These are phyloP conservation scores for Dioszegia hungarica DNA, from an alignment of 768 basidiomycete genomes.

Conservation along the genomic window DNA sequence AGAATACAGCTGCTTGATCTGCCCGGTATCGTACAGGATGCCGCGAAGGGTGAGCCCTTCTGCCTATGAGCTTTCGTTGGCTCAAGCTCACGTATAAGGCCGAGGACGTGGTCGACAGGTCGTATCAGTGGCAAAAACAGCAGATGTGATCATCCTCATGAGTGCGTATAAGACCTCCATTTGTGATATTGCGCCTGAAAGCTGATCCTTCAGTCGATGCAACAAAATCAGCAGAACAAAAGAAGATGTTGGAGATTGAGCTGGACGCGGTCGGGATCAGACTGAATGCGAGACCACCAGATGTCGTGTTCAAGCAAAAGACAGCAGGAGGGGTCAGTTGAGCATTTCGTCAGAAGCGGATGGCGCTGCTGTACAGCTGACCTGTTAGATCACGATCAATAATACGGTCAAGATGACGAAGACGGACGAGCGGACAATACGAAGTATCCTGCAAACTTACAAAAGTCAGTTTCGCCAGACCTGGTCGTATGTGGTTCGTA, in stretches of 20 bases:
- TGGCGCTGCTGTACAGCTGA: neutral
- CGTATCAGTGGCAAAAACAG: conserved; percentile 83
- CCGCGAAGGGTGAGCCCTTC: conserved; percentile 48
- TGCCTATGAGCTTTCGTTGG: neutral
- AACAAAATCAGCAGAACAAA: conserved; percentile 67
- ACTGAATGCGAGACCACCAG: conserved; percentile 81
- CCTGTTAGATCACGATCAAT: conserved; percentile 73
- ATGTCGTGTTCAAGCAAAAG: conserved; percentile 88
- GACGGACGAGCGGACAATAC: conserved; percentile 91
- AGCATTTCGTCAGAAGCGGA: conserved; percentile 1
- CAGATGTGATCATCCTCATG: conserved; percentile 73
- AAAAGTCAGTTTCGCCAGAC: conserved; percentile 54
- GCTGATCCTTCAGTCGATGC: conserved; percentile 40
- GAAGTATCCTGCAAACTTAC: conserved; percentile 87
- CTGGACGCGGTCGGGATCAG: conserved; percentile 95
- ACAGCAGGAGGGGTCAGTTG: conserved; percentile 79
- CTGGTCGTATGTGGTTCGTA: neutral
- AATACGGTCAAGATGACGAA: conserved; percentile 87
- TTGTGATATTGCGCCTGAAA: neutral
- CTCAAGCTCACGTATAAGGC: conserved; percentile 48
- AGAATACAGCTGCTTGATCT: conserved; percentile 91
- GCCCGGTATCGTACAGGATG: conserved; percentile 75
- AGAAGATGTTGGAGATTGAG: conserved; percentile 79
- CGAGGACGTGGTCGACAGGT: conserved; percentile 93
- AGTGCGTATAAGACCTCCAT: conserved; percentile 14